These are phyloP conservation scores for Neonectria coccinea DNA, from an alignment of 2,329 filamentous ascomycete genomes.

Conservation along the genomic window DNA sequence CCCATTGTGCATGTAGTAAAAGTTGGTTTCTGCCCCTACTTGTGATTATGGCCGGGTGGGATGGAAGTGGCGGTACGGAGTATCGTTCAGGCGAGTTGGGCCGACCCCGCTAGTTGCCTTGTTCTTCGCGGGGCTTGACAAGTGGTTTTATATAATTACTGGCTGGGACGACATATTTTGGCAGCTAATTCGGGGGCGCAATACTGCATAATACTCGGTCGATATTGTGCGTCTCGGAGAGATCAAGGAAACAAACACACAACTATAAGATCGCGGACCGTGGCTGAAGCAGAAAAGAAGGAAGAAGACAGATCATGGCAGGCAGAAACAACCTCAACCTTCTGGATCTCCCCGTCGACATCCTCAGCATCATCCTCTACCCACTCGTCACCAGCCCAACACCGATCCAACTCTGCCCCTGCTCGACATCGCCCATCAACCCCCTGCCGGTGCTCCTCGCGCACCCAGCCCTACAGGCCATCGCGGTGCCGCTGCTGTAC, in stretches of 20 bases:
- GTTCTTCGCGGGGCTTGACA: not conserved
- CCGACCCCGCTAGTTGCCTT: not conserved
- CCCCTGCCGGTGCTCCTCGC: constrained; percentile 48
- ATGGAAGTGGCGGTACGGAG: not conserved
- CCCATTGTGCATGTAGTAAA: too few relatives aligned
- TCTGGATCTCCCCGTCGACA: constrained; percentile 51
- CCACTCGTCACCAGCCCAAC: constrained; percentile 45
- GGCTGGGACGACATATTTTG: not conserved
- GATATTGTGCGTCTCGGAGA: not conserved
- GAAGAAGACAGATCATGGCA: constrained; percentile 25
- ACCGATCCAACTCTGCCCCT: constrained; percentile 47
- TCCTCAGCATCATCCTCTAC: constrained; percentile 47
- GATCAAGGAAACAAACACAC: not conserved
- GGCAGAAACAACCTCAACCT: constrained; percentile 41
- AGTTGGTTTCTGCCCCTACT: not conserved
- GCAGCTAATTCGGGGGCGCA: not conserved
- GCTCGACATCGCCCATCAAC: constrained; percentile 38
- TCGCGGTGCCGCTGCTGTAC: constrained; percentile 50
- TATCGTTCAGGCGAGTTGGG: not conserved
- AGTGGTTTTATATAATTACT: not conserved
- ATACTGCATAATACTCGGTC: not conserved
- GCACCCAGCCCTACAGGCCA: constrained; percentile 49
- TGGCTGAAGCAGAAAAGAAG: not conserved
- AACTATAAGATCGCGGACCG: not conserved
- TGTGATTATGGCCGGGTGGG: not conserved